Base-by-base conservation (phyloP, 306 rosid species). In the Potentilla sterilis region DNA sequence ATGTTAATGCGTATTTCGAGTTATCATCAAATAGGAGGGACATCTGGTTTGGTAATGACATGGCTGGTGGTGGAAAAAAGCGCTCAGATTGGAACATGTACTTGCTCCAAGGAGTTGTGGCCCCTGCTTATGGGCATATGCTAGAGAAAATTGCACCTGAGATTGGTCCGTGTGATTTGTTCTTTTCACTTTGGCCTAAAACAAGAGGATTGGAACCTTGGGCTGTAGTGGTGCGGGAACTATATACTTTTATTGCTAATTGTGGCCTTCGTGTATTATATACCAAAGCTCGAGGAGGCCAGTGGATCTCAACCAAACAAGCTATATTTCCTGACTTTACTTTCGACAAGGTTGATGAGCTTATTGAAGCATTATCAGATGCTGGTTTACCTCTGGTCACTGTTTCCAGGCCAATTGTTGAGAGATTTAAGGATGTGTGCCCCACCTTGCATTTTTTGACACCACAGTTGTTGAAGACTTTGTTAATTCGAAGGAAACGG, bases 31-130 rank as follows among this genome's bases (percentile, higher is more conserved):
- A 94, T 90, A 90, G 98, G 67, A 90, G 98, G 84, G 98, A 94
- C 87, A 91, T 94, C 81, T 94, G 98, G 98, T 92, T 92, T 79
- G 98, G 98, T 72, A 87, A 93, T 62, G 97, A 94, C 81, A 94
- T 94, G 98, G 85, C 96, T 54, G 98, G 98, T 64, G 97, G 91
- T 77, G 98, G 98, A 78, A 92, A 91, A 85, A 91, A 91, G 77
- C 97, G 98, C 43, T 92, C 98, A 82, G 97, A 94, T 46, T 94
- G 98, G 98, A 94, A 94, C 84, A 86, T 90, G 75, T 92, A 92
- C 79, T 89, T 94, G 79, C 98, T 94, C 80, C 92, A 94, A 83
- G 86, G 91, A 82, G 95, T 94, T 75, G 94, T 92, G 74, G 93
- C 98, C 79, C 98, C 97, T 44, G 97, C 98, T 43, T 94, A 94